Evolutionary conservation across 768 basidiomycete species (phyloP).

Genomic region (Psilocybe sp.): DNA sequence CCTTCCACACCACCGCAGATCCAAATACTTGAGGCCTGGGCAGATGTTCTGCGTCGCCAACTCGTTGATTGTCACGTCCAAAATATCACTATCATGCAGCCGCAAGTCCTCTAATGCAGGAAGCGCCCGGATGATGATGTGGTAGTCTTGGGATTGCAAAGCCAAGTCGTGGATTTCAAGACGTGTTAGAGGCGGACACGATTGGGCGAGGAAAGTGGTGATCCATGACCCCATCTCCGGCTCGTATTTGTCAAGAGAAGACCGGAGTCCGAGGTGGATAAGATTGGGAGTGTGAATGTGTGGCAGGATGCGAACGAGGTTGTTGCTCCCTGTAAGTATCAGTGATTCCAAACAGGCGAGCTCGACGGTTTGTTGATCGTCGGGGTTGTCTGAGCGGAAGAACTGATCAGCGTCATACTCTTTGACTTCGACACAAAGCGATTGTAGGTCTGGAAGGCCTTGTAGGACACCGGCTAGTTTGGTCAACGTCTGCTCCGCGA

Average conservation of each 20-base stretch:
- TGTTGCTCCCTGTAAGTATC: constrained; percentile 25
- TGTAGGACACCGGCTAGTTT: constrained; percentile 31
- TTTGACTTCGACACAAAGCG: constrained; percentile 37
- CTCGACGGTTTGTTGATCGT: constrained; percentile 9
- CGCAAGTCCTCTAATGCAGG: constrained; percentile 44
- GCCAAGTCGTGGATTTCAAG: constrained; percentile 52
- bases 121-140: constrained; percentile 22
- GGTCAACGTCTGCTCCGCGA: constrained; percentile 15
- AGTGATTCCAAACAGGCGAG: constrained; percentile 24
- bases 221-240: constrained; percentile 16
- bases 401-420: constrained; percentile 26
- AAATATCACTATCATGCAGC: constrained; percentile 58
- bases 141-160: constrained; percentile 37
- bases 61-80: constrained; percentile 38
- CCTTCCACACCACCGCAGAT: constrained; percentile 60
- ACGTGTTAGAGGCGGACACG: constrained; percentile 31
- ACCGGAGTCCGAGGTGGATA: constrained; percentile 15
- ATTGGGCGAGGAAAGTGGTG: constrained; percentile 20
- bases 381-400: constrained; percentile 13
- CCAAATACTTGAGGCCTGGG: constrained; percentile 44
- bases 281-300: constrained; percentile 27
- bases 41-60: constrained; percentile 39
- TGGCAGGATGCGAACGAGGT: constrained; percentile 28
- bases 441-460: constrained; percentile 35
- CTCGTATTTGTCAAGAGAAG: constrained; percentile 15